phyloP scores from a whole-genome alignment of 176 grass and related monocot species.

The Saccharum spontaneum region DNA sequence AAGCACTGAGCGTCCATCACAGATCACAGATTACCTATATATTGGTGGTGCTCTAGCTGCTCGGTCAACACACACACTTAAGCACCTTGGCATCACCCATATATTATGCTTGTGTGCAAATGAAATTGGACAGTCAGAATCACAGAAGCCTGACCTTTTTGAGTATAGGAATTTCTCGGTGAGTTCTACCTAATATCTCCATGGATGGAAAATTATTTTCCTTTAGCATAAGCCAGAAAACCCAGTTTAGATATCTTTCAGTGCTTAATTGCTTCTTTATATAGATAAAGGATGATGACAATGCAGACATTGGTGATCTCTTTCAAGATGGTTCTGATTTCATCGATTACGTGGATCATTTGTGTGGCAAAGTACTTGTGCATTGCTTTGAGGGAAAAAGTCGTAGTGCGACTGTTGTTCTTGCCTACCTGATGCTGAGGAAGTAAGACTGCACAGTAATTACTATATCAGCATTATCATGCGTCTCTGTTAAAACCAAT shows the following conservation, averaged over 20 bases:
- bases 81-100: constrained; percentile 77
- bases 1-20: constrained; percentile 82
- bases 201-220: not conserved
- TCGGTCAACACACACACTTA: constrained; percentile 82
- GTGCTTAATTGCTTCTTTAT: constrained; percentile 23
- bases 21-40: constrained; percentile 72
- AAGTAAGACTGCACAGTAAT: constrained; percentile 52
- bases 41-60: constrained; percentile 92
- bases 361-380: constrained; percentile 80
- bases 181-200: constrained; percentile 36
- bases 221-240: not conserved
- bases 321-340: constrained; percentile 95
- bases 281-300: constrained; percentile 81
- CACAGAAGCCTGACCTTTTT: constrained; percentile 69
- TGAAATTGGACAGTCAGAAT: constrained; percentile 94
- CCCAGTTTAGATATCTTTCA: not conserved
- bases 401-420: constrained; percentile 81
- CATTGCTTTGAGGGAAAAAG: constrained; percentile 99
- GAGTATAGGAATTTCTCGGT: constrained; percentile 91
- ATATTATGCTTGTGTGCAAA: constrained; percentile 89
- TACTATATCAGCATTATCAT: not conserved
- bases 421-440: constrained; percentile 86
- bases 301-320: constrained; percentile 76
- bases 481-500: not conserved
- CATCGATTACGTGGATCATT: constrained; percentile 66